These are phyloP conservation scores for Pseudofabraea citricarpa DNA, from an alignment of 2,329 filamentous ascomycete genomes.

Conservation along the genomic window DNA sequence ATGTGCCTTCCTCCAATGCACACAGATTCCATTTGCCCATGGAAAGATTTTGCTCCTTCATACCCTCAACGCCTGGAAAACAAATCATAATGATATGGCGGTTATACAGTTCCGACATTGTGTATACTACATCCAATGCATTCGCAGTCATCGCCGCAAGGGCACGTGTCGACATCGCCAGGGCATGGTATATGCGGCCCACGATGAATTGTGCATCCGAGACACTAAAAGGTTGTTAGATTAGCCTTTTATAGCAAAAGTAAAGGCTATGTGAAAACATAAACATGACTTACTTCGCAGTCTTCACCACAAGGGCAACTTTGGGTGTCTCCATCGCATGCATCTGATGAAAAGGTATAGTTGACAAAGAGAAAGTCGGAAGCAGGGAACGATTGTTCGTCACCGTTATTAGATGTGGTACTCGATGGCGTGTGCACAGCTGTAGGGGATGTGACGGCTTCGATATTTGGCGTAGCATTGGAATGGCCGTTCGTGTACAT, in stretches of 20 bases:
- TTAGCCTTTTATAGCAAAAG: too few relatives aligned
- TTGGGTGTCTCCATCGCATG: constrained; percentile 43
- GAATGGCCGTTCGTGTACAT: constrained; percentile 11
- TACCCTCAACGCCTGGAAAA: too few relatives aligned
- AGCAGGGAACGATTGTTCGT: constrained; percentile 43
- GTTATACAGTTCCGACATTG: constrained; percentile 4
- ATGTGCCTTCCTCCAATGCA: too few relatives aligned
- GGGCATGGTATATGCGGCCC: constrained; percentile 21
- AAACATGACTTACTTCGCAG: constrained; percentile 32
- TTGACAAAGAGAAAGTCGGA: constrained; percentile 57
- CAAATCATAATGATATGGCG: too few relatives aligned
- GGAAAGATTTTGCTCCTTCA: too few relatives aligned
- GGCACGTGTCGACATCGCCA: constrained; percentile 45
- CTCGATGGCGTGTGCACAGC: constrained; percentile 22
- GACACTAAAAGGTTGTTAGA: too few relatives aligned
- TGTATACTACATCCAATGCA: constrained; percentile 55
- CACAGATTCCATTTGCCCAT: too few relatives aligned
- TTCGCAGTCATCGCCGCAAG: constrained; percentile 53
- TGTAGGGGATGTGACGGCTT: constrained; percentile 18
- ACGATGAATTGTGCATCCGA: constrained; percentile 51
- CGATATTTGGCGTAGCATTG: constrained; percentile 4
- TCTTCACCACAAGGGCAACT: constrained; percentile 56
- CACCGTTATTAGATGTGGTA: constrained; percentile 25
- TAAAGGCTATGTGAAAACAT: too few relatives aligned
- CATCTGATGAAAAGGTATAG: constrained; percentile 41